Percentiles rank a stretch among this genome's conserved stretches.
Conservation (phyloP, 495 filamentous ascomycete genomes). For the Aspergillus baeticus region DNA sequence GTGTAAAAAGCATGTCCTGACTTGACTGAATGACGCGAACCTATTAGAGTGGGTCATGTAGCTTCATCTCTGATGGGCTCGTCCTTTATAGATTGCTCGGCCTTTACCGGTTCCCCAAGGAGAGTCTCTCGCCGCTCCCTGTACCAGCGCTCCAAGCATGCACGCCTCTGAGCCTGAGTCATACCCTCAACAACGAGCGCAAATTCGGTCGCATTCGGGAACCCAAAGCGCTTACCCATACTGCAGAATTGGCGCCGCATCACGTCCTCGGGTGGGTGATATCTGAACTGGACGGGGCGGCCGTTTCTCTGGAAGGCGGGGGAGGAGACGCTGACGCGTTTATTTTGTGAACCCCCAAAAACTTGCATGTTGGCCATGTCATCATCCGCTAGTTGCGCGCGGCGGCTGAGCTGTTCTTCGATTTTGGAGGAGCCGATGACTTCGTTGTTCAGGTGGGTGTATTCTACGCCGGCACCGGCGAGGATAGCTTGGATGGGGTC, state of each 20-base stretch:
- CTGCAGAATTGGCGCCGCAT: constrained; percentile 83
- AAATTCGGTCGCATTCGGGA: constrained; percentile 76
- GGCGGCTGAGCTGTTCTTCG: constrained; percentile 74
- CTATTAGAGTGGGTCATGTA: not conserved
- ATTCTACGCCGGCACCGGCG: constrained; percentile 83
- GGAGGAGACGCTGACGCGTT: constrained; percentile 8
- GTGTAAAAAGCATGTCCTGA: too few relatives aligned
- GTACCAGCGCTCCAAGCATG: constrained; percentile 84
- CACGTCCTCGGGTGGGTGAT: constrained; percentile 74
- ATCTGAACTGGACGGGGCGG: constrained; percentile 55
- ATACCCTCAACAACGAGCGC: constrained; percentile 90
- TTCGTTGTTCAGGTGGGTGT: constrained; percentile 95
- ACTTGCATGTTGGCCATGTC: constrained; percentile 49
- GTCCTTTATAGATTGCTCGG: too few relatives aligned
- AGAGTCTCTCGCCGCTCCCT: constrained; percentile 32
- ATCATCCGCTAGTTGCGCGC: constrained; percentile 65
- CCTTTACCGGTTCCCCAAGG: not conserved
- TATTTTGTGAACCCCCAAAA: constrained; percentile 42
- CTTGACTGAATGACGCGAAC: too few relatives aligned
- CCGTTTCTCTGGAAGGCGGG: constrained; percentile 20
- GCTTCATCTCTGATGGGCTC: not conserved
- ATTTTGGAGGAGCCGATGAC: constrained; percentile 87
- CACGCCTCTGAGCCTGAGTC: constrained; percentile 81
- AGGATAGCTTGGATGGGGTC: constrained; percentile 90
- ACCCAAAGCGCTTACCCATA: constrained; percentile 81